These are phyloP conservation scores for Aspergillus sp. DNA, from an alignment of 2,329 filamentous ascomycete species.

Conservation along the genomic window DNA sequence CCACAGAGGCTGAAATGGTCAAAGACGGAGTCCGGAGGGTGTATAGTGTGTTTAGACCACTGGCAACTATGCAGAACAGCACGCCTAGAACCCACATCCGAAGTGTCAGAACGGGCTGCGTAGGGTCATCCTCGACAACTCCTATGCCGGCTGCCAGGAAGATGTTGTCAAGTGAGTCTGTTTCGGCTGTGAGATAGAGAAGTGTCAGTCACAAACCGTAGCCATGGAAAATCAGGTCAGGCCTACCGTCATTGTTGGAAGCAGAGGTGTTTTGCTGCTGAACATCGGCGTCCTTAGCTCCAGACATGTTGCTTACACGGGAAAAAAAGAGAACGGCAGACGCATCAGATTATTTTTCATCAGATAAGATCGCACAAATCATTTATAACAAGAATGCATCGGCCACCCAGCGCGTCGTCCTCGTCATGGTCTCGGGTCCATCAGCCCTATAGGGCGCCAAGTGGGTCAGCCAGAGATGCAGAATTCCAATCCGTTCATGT, in stretches of 20 bases:
- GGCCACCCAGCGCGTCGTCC: no score
- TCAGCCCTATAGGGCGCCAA: no score
- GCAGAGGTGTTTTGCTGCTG: background rate
- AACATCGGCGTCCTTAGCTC: background rate
- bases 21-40: slow-evolving; percentile 24
- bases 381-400: no score
- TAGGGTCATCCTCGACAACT: slow-evolving; percentile 52
- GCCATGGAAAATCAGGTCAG: background rate
- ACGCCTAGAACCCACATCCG: slow-evolving; percentile 19
- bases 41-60: slow-evolving; percentile 17
- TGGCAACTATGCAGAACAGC: slow-evolving; percentile 13
- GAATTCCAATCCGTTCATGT: no score
- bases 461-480: no score
- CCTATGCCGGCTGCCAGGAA: slow-evolving; percentile 42
- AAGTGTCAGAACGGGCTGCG: slow-evolving; percentile 29
- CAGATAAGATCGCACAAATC: slow-evolving; percentile 21
- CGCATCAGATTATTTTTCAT: slow-evolving; percentile 23
- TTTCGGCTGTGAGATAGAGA: background rate
- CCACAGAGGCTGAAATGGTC: slow-evolving; percentile 22
- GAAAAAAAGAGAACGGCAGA: background rate
- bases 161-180: slow-evolving; percentile 9
- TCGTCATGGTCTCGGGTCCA: no score
- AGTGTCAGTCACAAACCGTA: background rate
- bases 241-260: background rate
- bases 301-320: background rate